These are phyloP conservation scores for Crinitomyces ghanaensis DNA, from an alignment of 805 yeast genomes.

Conservation along the genomic window DNA sequence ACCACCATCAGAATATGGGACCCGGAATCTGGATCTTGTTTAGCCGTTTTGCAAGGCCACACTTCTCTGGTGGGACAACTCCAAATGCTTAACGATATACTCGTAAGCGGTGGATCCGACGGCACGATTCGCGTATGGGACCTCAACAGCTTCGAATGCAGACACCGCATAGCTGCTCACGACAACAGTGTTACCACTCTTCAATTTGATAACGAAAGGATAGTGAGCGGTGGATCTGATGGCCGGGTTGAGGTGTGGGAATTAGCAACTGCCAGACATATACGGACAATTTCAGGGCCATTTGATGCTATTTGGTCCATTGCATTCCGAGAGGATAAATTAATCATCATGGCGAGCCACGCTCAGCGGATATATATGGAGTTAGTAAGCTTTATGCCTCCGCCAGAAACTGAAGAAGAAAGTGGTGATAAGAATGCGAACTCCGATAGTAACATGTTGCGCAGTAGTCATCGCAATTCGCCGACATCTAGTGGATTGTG, in stretches of 20 bases:
- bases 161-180: constrained; percentile 44
- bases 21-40: constrained; percentile 72
- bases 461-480: background rate
- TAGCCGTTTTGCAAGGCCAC: constrained; percentile 68
- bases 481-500: too few relatives aligned
- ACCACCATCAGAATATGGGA: constrained; percentile 95
- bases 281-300: constrained; percentile 26
- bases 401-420: constrained; percentile 4
- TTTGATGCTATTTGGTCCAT: constrained; percentile 33
- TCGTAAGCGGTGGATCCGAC: constrained; percentile 78
- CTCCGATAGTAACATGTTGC: background rate
- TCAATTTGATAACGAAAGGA: constrained; percentile 28
- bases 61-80: constrained; percentile 88
- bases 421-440: background rate
- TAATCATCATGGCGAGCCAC: constrained; percentile 28
- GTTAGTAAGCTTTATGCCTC: constrained; percentile 27
- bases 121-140: constrained; percentile 81
- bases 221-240: constrained; percentile 34
- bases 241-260: constrained; percentile 34
- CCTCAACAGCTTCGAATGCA: constrained; percentile 65
- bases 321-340: constrained; percentile 29
- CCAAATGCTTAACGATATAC: constrained; percentile 54
- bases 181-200: constrained; percentile 33
- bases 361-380: constrained; percentile 25
- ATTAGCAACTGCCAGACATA: constrained; percentile 27